phyloP scores from a whole-genome alignment of 75 land plant species.

The Pinus albicaulis region DNA sequence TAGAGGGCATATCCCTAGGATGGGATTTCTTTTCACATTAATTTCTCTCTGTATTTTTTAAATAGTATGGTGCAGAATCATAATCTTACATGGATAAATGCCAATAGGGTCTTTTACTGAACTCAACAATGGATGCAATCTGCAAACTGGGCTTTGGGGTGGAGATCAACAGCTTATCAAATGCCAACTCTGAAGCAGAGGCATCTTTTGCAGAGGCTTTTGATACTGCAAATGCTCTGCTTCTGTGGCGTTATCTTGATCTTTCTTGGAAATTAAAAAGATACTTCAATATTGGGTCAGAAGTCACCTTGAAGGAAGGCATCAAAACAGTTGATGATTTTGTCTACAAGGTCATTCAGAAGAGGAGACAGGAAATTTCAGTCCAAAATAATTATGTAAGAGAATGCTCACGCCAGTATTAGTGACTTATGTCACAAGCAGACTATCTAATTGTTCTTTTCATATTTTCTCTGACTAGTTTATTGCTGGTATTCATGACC shows the following conservation, averaged over 20 bases:
- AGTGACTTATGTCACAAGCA: background rate
- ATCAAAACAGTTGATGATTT: conserved; percentile 38
- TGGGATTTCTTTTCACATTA: background rate
- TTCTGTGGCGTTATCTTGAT: conserved; percentile 35
- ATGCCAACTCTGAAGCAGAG: conserved; percentile 25
- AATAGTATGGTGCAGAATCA: background rate
- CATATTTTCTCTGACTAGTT: background rate
- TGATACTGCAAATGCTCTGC: conserved; percentile 36
- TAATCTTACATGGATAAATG: background rate
- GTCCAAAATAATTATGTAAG: conserved; percentile 15
- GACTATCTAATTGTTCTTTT: background rate
- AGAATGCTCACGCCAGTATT: background rate
- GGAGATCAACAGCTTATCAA: conserved; percentile 40
- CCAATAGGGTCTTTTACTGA: conserved; percentile 55
- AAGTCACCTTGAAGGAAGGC: conserved; percentile 35
- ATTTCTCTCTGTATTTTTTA: too few relatives aligned
- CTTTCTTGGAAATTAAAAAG: conserved; percentile 52
- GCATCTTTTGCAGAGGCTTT: conserved; percentile 41
- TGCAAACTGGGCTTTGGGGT: conserved; percentile 70
- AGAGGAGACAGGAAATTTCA: conserved; percentile 20
- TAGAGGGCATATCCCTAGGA: too few relatives aligned
- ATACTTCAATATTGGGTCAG: conserved; percentile 55
- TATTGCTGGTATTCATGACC: background rate
- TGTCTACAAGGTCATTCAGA: conserved; percentile 42
- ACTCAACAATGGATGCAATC: conserved; percentile 61